Conservation (phyloP, 176 grass and related monocot species). For the Typha latifolia region DNA sequence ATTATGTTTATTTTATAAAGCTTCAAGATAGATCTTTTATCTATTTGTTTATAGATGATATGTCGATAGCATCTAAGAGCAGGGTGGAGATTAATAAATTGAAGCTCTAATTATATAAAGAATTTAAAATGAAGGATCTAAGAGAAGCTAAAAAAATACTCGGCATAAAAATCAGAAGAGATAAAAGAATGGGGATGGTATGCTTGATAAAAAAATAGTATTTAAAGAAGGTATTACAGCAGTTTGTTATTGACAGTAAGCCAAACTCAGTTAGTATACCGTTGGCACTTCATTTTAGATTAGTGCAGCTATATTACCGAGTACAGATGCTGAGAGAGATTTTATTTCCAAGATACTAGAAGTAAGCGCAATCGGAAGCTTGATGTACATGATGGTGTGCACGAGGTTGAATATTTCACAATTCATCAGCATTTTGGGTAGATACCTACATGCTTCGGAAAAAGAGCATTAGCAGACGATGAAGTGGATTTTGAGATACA, state of each 20-base stretch:
- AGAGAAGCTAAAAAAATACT: neutral
- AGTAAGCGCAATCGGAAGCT: too few species aligned
- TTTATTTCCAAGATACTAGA: too few species aligned
- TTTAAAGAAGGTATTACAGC: neutral
- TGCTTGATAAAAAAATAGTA: neutral
- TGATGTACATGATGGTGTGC: too few species aligned
- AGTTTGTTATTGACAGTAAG: neutral
- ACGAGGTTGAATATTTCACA: too few species aligned
- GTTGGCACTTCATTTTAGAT: neutral
- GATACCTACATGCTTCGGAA: too few species aligned
- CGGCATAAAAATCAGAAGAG: neutral
- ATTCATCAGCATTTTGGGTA: too few species aligned
- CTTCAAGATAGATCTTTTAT: neutral
- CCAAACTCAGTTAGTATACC: neutral
- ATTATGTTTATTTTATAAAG: neutral
- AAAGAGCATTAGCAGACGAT: too few species aligned
- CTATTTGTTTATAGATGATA: neutral
- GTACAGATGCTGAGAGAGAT: too few species aligned
- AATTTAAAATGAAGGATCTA: neutral
- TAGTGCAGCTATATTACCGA: too few species aligned
- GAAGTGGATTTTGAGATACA: too few species aligned
- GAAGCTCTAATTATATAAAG: neutral
- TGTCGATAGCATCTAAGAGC: neutral
- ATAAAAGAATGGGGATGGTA: neutral
- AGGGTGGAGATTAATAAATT: neutral